These are phyloP conservation scores for Saccharomyces hybrid DNA, from an alignment of 1,139 yeast species.

Conservation along the genomic window DNA sequence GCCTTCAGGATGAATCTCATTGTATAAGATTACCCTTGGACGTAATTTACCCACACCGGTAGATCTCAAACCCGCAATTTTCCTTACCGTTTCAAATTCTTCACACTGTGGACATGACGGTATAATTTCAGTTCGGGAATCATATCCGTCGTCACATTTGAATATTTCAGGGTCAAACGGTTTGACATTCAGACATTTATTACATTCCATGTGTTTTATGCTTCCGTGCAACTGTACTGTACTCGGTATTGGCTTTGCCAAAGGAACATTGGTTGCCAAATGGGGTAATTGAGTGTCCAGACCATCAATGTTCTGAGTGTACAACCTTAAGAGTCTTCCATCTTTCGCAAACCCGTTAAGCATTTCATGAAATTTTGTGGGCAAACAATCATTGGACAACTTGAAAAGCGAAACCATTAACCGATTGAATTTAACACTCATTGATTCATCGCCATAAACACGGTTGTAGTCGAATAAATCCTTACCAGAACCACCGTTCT, in stretches of 20 bases:
- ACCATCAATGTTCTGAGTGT: conserved; percentile 64
- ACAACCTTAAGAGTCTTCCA: conserved; percentile 59
- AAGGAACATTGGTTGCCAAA: conserved; percentile 43
- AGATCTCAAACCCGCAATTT: conserved; percentile 58
- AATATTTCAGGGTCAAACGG: conserved; percentile 38
- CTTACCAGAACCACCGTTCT: conserved; percentile 59
- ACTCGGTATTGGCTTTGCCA: conserved; percentile 41
- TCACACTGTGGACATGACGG: conserved; percentile 52
- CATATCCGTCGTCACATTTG: conserved; percentile 21
- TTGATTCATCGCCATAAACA: conserved; percentile 56
- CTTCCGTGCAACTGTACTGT: conserved; percentile 78
- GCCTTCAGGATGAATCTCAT: conserved; percentile 83
- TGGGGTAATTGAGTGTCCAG: conserved; percentile 36
- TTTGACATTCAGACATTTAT: conserved; percentile 54
- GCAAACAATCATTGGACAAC: conserved; percentile 48
- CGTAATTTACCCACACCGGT: conserved; percentile 72
- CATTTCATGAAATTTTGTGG: conserved; percentile 67
- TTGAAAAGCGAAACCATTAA: conserved; percentile 59
- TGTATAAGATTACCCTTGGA: conserved; percentile 77
- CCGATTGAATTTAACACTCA: conserved; percentile 58
- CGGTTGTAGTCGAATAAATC: conserved; percentile 66
- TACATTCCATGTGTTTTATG: conserved; percentile 60
- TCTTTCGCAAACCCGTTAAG: conserved; percentile 52
- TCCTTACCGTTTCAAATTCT: conserved; percentile 44
- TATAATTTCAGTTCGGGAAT: conserved; percentile 23